Base-by-base conservation (phyloP, 192 early-diverging fungal genomes). In the Coemansia sp. region DNA sequence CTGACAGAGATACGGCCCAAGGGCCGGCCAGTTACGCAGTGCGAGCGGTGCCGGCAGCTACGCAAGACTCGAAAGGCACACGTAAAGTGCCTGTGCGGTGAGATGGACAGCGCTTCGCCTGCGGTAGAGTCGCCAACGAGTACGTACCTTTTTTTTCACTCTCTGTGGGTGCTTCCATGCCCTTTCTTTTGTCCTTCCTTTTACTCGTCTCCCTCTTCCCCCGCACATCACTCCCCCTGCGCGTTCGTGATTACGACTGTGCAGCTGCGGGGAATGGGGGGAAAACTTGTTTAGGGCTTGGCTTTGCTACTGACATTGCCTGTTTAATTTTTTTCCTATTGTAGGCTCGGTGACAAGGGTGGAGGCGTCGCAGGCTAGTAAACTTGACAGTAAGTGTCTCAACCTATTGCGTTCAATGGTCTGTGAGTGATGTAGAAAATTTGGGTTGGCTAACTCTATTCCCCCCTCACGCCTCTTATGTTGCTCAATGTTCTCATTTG, bases 11-110 rank as follows among this genome's bases (percentile, higher is more conserved):
- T 92, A 38, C 68, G 85, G 57, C 85, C 84, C 68, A 89, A 90
- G 72, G 91, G 91, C 26, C 85, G 91, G 23, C 89, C 90, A 8
- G 77, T 88, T 28, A 87, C 84, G 33, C 91, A 92, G 68, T 92
- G 91, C 69, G 60, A 66, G 38, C 87, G 86, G 74, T 92, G 91
- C 68, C 88, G 89, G 20, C 85, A 88, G 65, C 75, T 87, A 55
- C 85, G 91, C 58, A 85, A 82, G 61, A 85, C 85, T 28, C 77
- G 85, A 31, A 88, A 88, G 64, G 76, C 85, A 16, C 88, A 88
- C 66, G 88, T 88, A 7, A 90, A 90, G 65, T 92, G 91, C 53
- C 85, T 85, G 31, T 92, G 91, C 66, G 73, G 75, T 12, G 71
- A 83, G 65, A 43, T 72, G 34, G 61, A 57, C 39, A 57, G 37